phyloP scores from a whole-genome alignment of 2,329 filamentous ascomycete species.

The Curvularia hawaiiensis region DNA sequence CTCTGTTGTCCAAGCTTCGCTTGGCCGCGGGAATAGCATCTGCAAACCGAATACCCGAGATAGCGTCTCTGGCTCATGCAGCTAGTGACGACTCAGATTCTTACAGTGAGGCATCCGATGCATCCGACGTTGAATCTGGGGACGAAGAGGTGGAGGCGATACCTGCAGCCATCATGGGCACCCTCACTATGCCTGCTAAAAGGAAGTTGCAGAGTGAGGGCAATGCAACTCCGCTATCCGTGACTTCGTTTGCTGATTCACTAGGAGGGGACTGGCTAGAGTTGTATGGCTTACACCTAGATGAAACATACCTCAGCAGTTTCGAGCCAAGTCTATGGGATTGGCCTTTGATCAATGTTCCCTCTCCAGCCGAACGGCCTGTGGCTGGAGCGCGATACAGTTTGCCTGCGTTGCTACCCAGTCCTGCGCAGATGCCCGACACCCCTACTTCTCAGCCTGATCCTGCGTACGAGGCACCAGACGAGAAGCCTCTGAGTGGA shows the following conservation, averaged over 20 bases:
- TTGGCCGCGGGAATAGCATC: constrained; percentile 36
- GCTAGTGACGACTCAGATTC: constrained; percentile 37
- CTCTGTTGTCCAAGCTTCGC: constrained; percentile 40
- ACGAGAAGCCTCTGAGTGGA: constrained; percentile 50
- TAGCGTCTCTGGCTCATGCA: constrained; percentile 20
- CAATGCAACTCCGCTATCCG: constrained; percentile 43
- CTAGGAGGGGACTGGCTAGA: constrained; percentile 37
- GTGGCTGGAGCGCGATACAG: constrained; percentile 29
- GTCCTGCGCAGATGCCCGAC: constrained; percentile 33
- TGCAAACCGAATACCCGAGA: constrained; percentile 22
- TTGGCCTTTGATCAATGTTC: constrained; percentile 43
- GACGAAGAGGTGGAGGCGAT: constrained; percentile 22
- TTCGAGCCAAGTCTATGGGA: constrained; percentile 46
- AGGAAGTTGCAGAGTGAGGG: constrained; percentile 44
- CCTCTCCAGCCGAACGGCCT: constrained; percentile 32
- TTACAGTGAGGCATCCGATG: constrained; percentile 33
- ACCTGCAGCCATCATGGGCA: constrained; percentile 24
- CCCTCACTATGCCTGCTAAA: constrained; percentile 32
- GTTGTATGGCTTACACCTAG: constrained; percentile 33
- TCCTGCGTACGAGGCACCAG: constrained; percentile 26
- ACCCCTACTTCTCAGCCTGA: constrained; percentile 45
- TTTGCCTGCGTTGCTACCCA: constrained; percentile 36
- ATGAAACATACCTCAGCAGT: constrained; percentile 31
- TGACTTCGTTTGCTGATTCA: constrained; percentile 44
- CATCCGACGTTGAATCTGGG: constrained; percentile 30